Conservation (phyloP, 495 filamentous ascomycete species). For the Penicillium parvum region DNA sequence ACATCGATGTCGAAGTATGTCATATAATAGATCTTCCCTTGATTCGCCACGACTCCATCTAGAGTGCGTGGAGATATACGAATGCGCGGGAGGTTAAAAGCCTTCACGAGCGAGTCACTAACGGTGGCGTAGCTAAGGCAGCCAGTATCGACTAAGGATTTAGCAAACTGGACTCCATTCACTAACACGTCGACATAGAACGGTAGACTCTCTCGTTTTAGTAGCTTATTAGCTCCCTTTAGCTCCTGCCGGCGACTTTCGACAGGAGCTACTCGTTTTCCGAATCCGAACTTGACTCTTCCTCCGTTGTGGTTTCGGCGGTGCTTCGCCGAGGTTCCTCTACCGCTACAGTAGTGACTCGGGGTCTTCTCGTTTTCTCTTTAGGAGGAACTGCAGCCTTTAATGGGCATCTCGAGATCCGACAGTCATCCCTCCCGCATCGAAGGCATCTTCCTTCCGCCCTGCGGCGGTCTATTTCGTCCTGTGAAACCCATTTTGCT, state of each 20-base stretch:
- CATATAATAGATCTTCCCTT: neutral
- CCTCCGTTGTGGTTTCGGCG: neutral
- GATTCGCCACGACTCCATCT: neutral
- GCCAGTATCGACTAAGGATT: neutral
- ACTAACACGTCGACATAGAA: neutral
- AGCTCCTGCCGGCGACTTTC: neutral
- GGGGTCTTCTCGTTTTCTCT: too few relatives aligned
- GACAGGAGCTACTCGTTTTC: slow-evolving; percentile 1
- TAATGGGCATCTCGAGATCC: neutral
- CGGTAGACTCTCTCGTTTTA: neutral
- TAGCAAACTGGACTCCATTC: neutral
- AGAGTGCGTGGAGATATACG: neutral
- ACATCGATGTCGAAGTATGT: neutral
- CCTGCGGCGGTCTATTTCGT: neutral
- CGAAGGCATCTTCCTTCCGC: slow-evolving; percentile 1
- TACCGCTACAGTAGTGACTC: too few relatives aligned
- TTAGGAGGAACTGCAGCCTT: too few relatives aligned
- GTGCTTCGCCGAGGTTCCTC: too few relatives aligned
- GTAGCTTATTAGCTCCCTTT: neutral
- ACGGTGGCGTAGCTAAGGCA: neutral
- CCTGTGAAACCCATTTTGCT: neutral
- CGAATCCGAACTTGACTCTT: neutral
- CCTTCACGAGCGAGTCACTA: neutral
- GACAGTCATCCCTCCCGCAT: neutral
- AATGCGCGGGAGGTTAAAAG: slow-evolving; percentile 1